These are phyloP conservation scores for Cutaneotrichosporon cyanovorans DNA, from an alignment of 1,284 basidiomycete species.

Conservation along the genomic window DNA sequence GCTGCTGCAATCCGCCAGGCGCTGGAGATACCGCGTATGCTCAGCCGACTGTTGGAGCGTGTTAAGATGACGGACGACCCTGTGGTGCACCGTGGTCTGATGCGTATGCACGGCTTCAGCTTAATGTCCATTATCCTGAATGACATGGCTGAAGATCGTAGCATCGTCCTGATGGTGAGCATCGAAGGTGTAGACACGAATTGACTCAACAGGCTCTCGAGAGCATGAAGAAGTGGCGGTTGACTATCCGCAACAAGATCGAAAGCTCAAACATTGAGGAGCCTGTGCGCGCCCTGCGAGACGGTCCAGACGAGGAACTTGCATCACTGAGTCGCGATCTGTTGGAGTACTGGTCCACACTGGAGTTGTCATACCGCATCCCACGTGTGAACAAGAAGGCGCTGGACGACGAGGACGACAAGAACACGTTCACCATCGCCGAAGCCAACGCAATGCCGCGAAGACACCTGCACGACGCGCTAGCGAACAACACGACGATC, in stretches of 20 bases:
- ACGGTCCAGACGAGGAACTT: constrained; percentile 24
- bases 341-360: constrained; percentile 36
- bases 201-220: constrained; percentile 58
- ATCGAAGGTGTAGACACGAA: neutral
- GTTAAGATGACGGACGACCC: constrained; percentile 84
- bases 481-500: constrained; percentile 29
- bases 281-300: constrained; percentile 52
- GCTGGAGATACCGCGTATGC: constrained; percentile 66
- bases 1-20: constrained; percentile 87
- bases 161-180: constrained; percentile 63
- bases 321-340: constrained; percentile 28
- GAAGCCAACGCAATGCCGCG: constrained; percentile 27
- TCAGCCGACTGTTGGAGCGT: constrained; percentile 75
- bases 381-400: constrained; percentile 35
- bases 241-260: constrained; percentile 85
- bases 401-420: constrained; percentile 43
- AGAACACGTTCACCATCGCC: constrained; percentile 38
- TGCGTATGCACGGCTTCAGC: constrained; percentile 89
- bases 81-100: constrained; percentile 70
- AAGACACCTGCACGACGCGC: constrained; percentile 25
- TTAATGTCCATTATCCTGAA: constrained; percentile 77
- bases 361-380: constrained; percentile 39
- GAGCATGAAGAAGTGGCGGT: constrained; percentile 68
- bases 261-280: constrained; percentile 73
- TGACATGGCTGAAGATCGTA: constrained; percentile 65